Percentiles rank a stretch among this genome's conserved stretches.
Evolutionary conservation across 352 stramenopile species (phyloP).

Genomic region (Globisporangium megalacanthum): DNA sequence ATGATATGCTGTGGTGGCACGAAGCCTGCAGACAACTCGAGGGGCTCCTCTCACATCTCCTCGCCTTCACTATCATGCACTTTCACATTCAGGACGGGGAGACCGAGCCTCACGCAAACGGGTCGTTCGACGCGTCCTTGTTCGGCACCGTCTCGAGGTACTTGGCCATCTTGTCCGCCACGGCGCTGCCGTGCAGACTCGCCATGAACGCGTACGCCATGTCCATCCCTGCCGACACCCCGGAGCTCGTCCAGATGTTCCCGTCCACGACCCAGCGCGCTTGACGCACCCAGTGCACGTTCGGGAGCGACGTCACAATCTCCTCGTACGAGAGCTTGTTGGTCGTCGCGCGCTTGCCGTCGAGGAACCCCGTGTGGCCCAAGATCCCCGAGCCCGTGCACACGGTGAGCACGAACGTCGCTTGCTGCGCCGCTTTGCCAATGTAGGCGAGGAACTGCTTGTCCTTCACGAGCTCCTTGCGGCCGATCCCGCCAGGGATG

Average conservation of each 20-base stretch:
- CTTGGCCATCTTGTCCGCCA: slow-evolving; percentile 9
- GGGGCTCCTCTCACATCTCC: too few relatives aligned
- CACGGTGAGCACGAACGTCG: slow-evolving; percentile 16
- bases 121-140: slow-evolving; percentile 18
- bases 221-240: slow-evolving; percentile 33
- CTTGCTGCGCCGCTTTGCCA: slow-evolving; percentile 5
- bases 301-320: slow-evolving; percentile 10
- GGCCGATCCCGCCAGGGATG: slow-evolving; percentile 12
- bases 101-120: slow-evolving; percentile 5
- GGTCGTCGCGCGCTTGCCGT: slow-evolving; percentile 23
- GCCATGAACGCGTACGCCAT: slow-evolving; percentile 24
- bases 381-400: slow-evolving; percentile 24
- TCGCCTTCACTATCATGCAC: too few relatives aligned
- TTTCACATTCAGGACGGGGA: too few relatives aligned
- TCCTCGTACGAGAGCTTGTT: slow-evolving; percentile 23
- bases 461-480: slow-evolving; percentile 14
- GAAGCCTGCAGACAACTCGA: too few relatives aligned
- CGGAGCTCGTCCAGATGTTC: slow-evolving; percentile 30
- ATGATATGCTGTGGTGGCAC: too few relatives aligned
- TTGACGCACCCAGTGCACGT: slow-evolving; percentile 21
- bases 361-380: slow-evolving; percentile 19
- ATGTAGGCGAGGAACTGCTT: slow-evolving; percentile 15
- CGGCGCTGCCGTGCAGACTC: slow-evolving; percentile 10
- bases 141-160: slow-evolving; percentile 21
- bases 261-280: slow-evolving; percentile 32